Evolutionary conservation across 768 basidiomycete genomes (phyloP), one percentile per base, ranked within the genome.

Genomic region (Boletus eberwhitei): DNA sequence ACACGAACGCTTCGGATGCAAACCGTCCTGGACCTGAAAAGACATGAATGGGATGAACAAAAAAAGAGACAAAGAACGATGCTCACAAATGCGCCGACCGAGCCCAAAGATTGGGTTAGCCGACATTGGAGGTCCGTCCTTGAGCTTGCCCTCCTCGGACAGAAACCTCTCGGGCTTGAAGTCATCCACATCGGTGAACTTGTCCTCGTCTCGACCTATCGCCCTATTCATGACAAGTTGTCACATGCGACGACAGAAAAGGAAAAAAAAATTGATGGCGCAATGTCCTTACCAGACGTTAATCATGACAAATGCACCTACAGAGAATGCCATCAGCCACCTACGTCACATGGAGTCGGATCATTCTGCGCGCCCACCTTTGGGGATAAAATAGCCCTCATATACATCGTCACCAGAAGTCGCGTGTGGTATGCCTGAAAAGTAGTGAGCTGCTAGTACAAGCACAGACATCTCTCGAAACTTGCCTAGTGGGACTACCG

Each of bases 361-460:
- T 50, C 54, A n/a, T 34, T 24, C 11, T n/a, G 2, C 13, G 12
- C 8, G 32, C 48, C 14, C 22, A 52, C 74, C 76, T 55, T 77
- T 74, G 0, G 78, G 79, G 39, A 82, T 77, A 38, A 67, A 67
- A 53, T 75, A 74, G 1, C 66, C 71, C 13, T 69, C 55, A 21
- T 65, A 69, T 19, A 61, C 56, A 22, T 69, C 67, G 8, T 70
- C 66, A 1, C 42, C 47, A 7, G 63, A 57, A 3, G 60, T 62
- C 16, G 62, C 53, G 26, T 67, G 70, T 0, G 70, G 66, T 13
- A 71, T 51, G 1, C 63, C 68, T 69, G 32, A 14, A 40, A 19
- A 7, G 9, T 1, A 7, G 31, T 53, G 1, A 48, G 21, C 1
- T 2, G 7, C 8, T 12, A 40, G 19, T n/a, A 36, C 48, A 47